Evolutionary conservation across 2,329 filamentous ascomycete species (phyloP).

Genomic region (Balansia obtecta): DNA sequence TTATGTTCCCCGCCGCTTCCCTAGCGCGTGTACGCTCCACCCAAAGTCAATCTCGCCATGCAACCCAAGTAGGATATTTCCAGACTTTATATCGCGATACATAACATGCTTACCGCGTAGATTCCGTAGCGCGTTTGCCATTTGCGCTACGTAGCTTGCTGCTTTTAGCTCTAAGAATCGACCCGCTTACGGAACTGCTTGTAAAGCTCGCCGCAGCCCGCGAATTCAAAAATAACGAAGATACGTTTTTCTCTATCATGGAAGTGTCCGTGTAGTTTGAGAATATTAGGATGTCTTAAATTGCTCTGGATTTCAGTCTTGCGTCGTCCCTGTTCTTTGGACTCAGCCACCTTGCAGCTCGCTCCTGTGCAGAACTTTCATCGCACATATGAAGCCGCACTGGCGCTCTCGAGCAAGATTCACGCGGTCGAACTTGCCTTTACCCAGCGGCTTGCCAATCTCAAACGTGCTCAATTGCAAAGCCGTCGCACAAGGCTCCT

Average conservation of each 20-base stretch:
- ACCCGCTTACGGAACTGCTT: conserved; percentile 56
- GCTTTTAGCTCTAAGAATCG: conserved; percentile 57
- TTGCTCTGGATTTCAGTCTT: conserved; percentile 66
- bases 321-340: conserved; percentile 56
- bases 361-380: conserved; percentile 60
- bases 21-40: conserved; percentile 17
- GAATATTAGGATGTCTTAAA: conserved; percentile 51
- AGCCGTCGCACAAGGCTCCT: neutral
- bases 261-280: conserved; percentile 57
- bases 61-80: conserved; percentile 21
- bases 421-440: conserved; percentile 62
- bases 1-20: conserved; percentile 11
- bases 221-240: conserved; percentile 61
- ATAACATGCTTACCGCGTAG: conserved; percentile 19
- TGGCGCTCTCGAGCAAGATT: conserved; percentile 57
- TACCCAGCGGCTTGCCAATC: conserved; percentile 59
- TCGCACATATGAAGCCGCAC: conserved; percentile 56
- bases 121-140: conserved; percentile 33
- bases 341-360: conserved; percentile 53
- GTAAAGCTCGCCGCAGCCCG: conserved; percentile 52
- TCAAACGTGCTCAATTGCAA: conserved; percentile 51
- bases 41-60: conserved; percentile 19
- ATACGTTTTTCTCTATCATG: conserved; percentile 61
- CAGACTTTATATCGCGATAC: conserved; percentile 20
- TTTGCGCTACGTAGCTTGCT: conserved; percentile 59